A percentile compares a stretch with the other conserved stretches of the same genome.
phyloP scores from a whole-genome alignment of 2,329 filamentous ascomycete genomes.

The Trichoderma afroharzianum region DNA sequence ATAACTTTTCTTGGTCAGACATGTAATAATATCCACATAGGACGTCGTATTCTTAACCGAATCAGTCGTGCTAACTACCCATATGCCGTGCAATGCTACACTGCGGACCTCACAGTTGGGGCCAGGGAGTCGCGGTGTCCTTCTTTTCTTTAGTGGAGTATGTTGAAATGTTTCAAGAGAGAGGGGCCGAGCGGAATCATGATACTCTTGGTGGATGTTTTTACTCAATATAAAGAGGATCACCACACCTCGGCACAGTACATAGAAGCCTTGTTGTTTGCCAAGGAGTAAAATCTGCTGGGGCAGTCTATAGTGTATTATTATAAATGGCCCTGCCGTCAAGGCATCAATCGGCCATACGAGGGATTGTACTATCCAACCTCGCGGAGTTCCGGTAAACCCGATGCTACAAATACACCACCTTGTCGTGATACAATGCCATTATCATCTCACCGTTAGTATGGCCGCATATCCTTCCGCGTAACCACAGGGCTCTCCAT shows the following conservation, averaged over 20 bases:
- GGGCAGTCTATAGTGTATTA: background rate
- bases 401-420: constrained; percentile 8
- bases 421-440: background rate
- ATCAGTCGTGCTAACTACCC: background rate
- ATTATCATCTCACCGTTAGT: background rate
- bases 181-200: background rate
- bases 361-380: constrained; percentile 1
- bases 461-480: background rate
- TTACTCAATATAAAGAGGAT: background rate
- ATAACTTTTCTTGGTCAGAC: constrained; percentile 3
- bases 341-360: constrained; percentile 1
- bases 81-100: background rate
- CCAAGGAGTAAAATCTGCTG: background rate
- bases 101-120: too few species aligned
- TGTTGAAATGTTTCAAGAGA: background rate
- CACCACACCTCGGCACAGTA: background rate
- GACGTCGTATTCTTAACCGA: background rate
- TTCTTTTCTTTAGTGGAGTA: background rate
- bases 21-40: background rate
- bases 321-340: background rate
- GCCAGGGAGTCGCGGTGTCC: background rate
- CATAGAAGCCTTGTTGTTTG: background rate
- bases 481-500: background rate
- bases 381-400: constrained; percentile 1
- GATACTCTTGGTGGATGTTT: background rate